phyloP scores from a whole-genome alignment of 2,329 filamentous ascomycete genomes.

The Colletotrichum theobromicola region DNA sequence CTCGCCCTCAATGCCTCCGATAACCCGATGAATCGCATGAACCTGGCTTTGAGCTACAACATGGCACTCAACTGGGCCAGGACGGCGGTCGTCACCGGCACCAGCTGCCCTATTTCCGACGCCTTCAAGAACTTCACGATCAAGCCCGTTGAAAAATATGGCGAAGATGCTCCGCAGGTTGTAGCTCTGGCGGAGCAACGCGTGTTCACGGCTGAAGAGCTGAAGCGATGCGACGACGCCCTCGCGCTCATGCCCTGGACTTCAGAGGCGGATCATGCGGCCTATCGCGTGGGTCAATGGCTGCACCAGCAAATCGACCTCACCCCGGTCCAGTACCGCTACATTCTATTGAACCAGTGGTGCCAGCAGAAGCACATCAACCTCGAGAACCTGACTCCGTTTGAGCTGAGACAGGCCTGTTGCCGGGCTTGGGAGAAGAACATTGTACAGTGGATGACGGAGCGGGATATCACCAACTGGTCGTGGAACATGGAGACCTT shows the following conservation, averaged over 20 bases:
- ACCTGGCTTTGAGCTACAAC: neutral
- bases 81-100: neutral
- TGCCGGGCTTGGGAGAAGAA: neutral
- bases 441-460: neutral
- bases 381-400: neutral
- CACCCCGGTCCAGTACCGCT: neutral
- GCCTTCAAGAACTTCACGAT: neutral
- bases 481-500: neutral
- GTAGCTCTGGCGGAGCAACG: neutral
- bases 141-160: neutral
- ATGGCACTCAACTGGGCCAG: neutral
- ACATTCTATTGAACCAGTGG: neutral
- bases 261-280: neutral
- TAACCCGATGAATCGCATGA: neutral
- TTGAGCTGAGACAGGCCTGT: neutral
- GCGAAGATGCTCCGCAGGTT: neutral
- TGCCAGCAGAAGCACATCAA: neutral
- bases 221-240: neutral
- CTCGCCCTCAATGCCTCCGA: neutral
- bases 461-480: neutral
- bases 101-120: neutral
- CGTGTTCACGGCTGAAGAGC: neutral
- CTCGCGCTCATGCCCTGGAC: neutral
- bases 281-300: neutral
- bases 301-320: neutral